phyloP scores from a whole-genome alignment of 208 protist genomes.

The Leishmania lainsoni region DNA sequence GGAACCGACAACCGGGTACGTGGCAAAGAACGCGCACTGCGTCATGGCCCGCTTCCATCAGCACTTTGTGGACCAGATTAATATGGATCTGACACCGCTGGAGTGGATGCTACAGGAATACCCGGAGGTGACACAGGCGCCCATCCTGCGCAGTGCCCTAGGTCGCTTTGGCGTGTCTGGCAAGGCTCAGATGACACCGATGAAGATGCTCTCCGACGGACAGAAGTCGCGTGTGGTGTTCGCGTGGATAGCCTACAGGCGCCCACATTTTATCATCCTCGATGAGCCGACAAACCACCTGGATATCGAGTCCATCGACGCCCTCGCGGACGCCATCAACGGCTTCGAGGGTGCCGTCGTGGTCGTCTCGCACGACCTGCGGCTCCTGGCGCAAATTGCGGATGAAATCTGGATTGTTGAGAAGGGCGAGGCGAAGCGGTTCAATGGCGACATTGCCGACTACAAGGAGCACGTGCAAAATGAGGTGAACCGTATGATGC shows the following conservation, averaged over 20 bases:
- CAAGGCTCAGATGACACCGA: conserved; percentile 90
- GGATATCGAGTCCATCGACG: conserved; percentile 97
- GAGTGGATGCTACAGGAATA: conserved; percentile 96
- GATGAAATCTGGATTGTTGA: conserved; percentile 97
- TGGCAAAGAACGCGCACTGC: conserved; percentile 93
- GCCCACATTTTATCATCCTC: conserved; percentile 97
- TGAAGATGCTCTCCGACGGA: conserved; percentile 95
- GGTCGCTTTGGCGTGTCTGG: conserved; percentile 94
- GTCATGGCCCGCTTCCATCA: conserved; percentile 96
- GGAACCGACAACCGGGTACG: conserved; percentile 86
- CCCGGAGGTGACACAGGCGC: conserved; percentile 81
- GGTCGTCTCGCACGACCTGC: conserved; percentile 96
- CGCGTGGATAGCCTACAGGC: conserved; percentile 91
- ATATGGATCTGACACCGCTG: conserved; percentile 92
- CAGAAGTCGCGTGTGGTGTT: conserved; percentile 98
- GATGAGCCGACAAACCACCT: conserved; percentile 98
- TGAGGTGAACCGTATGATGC: conserved; percentile 84
- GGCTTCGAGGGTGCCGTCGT: conserved; percentile 95
- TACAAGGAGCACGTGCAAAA: conserved; percentile 93
- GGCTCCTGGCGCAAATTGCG: conserved; percentile 95
- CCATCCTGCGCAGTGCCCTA: conserved; percentile 92
- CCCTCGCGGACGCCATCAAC: conserved; percentile 93
- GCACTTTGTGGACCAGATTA: conserved; percentile 96
- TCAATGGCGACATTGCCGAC: conserved; percentile 90
- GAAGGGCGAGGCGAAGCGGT: conserved; percentile 82